These are phyloP conservation scores for Solanum tarijense DNA, from an alignment of 257 asterid genomes.

Conservation along the genomic window DNA sequence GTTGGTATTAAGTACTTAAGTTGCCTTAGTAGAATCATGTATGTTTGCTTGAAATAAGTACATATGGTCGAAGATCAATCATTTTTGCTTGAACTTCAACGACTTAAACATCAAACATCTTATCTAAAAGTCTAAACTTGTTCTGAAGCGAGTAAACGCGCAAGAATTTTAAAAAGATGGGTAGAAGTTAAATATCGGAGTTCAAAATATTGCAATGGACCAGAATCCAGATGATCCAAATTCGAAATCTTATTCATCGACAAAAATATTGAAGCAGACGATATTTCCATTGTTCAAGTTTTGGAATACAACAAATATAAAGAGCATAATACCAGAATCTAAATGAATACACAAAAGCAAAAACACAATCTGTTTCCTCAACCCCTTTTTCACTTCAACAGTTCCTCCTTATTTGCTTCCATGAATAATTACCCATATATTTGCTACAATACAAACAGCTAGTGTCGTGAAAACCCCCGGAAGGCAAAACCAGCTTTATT, in stretches of 20 bases:
- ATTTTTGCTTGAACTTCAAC: neutral
- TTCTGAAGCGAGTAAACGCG: neutral
- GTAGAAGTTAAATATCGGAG: neutral
- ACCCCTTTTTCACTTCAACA: neutral
- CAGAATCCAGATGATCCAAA: too few species aligned
- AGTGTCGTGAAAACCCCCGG: neutral
- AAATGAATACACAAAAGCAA: neutral
- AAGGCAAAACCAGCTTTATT: neutral
- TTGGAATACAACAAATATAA: neutral
- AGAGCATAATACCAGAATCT: neutral
- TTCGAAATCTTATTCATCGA: neutral
- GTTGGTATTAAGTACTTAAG: too few species aligned
- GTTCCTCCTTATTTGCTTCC: neutral
- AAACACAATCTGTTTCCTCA: neutral
- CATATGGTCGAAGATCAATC: neutral
- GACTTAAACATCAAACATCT: neutral
- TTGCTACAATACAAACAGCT: neutral
- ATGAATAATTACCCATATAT: neutral
- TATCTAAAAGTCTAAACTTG: neutral
- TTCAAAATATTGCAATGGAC: neutral
- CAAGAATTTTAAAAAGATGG: neutral
- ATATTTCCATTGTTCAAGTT: neutral
- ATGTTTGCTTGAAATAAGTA: neutral
- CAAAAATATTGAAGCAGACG: neutral
- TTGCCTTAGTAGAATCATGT: neutral